Evolutionary conservation across 2,329 filamentous ascomycete species (phyloP), one percentile per base, ranked within the genome.

Genomic region (Fusarium camptoceras): DNA sequence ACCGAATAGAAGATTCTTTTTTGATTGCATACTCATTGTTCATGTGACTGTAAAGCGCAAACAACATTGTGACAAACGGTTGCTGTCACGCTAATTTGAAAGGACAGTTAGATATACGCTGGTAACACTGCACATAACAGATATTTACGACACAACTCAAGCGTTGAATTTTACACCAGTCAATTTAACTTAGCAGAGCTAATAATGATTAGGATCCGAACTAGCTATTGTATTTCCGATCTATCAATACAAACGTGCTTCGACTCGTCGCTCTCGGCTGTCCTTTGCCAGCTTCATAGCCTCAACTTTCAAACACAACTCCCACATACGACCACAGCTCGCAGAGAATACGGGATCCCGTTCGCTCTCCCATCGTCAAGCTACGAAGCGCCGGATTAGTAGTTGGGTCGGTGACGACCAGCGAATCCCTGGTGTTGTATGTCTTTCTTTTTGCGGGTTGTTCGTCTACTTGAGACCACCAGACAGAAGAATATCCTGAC

Each of bases 401-500:
- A 34, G 31, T 34, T 34, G 16, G 31, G 31, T 34, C 31, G 31
- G 31, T 34, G 31, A 30, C 28, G 28, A 30, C 28, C 28, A 30
- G 34, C 34, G 34, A 37, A 37, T 37, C 5, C 34, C 34, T 5
- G 34, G 34, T 37, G 34, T 37, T 37, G 34, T 37, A 37, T 37
- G 34, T 37, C 11, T n/a, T n/a, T 37, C 27, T 46, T 12, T 46
- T 25, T 34, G 31, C 16, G 0, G 0, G 5, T 34, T 18, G 58
- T 37, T 12, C 14, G 2, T 8, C 30, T 70, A 70, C 4, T 70
- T 70, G 6, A 70, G 25, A 7, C 67, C 67, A 1, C 67, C 67
- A 0, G 67, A 64, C 3, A 70, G 34, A 4, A 70, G 48, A 11
- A 70, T 64, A 3, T 70, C 67, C 18, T 70, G 67, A 0, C 67